phyloP scores from a whole-genome alignment of 129 eudicot species.

The Pseudognaphalium luteoalbum region DNA sequence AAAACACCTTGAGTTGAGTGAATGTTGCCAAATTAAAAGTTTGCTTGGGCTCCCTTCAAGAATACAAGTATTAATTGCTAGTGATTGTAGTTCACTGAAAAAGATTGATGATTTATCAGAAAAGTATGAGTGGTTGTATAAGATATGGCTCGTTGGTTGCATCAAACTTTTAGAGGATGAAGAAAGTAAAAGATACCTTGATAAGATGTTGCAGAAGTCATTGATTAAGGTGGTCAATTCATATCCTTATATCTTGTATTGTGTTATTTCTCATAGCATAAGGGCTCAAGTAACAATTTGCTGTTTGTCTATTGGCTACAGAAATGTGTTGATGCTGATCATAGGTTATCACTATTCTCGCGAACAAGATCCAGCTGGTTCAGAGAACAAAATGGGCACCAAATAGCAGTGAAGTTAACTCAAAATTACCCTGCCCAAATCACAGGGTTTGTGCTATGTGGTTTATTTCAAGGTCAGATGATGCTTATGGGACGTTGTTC shows the following conservation, averaged over 20 bases:
- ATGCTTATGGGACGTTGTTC: not conserved
- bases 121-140: not conserved
- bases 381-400: not conserved
- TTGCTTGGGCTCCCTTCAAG: not conserved
- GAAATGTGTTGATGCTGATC: not conserved
- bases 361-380: conserved; percentile 1
- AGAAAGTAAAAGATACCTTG: conserved; percentile 1
- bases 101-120: conserved; percentile 1
- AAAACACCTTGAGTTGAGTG: not conserved
- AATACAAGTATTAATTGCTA: conserved; percentile 1
- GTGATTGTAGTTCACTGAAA: not conserved
- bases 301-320: not conserved
- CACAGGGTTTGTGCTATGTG: not conserved
- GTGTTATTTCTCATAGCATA: not conserved
- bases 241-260: not conserved
- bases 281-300: no score
- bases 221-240: not conserved
- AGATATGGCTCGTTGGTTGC: not conserved
- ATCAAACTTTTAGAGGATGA: not conserved
- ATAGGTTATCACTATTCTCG: not conserved
- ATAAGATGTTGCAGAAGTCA: not conserved
- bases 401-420: not conserved
- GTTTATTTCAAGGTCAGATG: not conserved
- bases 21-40: not conserved
- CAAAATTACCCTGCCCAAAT: not conserved